These are phyloP conservation scores for Gossypium rotundifolium DNA, from an alignment of 345 rosid species.

Conservation along the genomic window DNA sequence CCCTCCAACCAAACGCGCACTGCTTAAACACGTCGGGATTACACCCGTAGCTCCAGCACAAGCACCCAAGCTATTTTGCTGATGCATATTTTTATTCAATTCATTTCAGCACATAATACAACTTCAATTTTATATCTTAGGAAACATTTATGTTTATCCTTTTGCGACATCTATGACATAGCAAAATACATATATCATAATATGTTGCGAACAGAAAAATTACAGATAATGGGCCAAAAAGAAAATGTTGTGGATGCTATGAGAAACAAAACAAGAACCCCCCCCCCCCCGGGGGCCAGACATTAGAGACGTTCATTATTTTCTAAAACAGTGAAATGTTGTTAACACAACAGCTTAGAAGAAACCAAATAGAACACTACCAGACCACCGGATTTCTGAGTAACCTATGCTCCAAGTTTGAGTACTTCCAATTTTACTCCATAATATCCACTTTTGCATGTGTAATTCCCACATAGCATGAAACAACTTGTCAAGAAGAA, in stretches of 20 bases:
- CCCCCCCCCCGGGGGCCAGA: neutral
- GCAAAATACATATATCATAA: neutral
- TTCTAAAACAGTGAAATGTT: neutral
- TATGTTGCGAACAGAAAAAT: neutral
- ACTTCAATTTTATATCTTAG: neutral
- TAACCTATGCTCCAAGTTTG: neutral
- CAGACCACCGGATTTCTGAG: neutral
- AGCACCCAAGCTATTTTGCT: neutral
- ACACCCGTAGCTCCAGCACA: too few relatives aligned
- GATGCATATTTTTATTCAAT: neutral
- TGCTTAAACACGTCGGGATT: too few relatives aligned
- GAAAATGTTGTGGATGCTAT: conserved; percentile 4
- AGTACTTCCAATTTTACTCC: neutral
- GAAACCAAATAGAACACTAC: neutral
- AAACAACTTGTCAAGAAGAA: neutral
- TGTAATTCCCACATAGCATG: neutral
- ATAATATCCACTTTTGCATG: neutral
- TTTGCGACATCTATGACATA: neutral
- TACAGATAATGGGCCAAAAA: neutral
- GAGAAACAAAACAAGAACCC: neutral
- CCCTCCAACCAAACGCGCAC: too few relatives aligned
- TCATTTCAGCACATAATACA: neutral
- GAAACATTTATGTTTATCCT: conserved; percentile 7
- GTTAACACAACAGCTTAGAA: neutral
- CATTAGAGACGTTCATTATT: conserved; percentile 5